Percentiles rank a stretch among this genome's conserved stretches.
phyloP scores from a whole-genome alignment of 2,329 filamentous ascomycete species.

The Fusarium duplospermum region DNA sequence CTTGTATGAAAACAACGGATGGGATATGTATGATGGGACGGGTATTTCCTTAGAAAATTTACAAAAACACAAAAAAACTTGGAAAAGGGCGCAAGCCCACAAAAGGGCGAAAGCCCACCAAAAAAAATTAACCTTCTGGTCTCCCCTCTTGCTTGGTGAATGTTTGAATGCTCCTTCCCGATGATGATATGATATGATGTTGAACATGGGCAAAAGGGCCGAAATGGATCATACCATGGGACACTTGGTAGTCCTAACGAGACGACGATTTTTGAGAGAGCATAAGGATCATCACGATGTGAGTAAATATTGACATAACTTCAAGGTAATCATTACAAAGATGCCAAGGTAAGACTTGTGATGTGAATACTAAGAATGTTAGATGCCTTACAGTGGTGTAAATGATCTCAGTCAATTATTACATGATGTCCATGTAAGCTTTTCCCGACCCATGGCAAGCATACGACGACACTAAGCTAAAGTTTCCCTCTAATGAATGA shows the following conservation, averaged over 20 bases:
- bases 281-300: not conserved
- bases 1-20: not conserved
- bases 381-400: not conserved
- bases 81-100: constrained; percentile 26
- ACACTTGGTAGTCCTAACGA: not conserved
- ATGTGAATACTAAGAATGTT: not conserved
- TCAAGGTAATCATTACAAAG: not conserved
- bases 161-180: not conserved
- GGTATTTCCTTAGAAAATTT: not conserved
- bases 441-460: not conserved
- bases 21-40: not conserved
- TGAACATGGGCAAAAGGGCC: not conserved
- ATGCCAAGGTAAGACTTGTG: not conserved
- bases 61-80: constrained; percentile 27
- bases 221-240: not conserved
- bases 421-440: not conserved
- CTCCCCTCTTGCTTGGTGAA: not conserved
- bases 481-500: not conserved
- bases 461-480: not conserved
- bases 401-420: not conserved
- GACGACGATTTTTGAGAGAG: not conserved
- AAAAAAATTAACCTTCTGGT: constrained; percentile 4
- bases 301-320: not conserved
- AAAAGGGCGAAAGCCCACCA: constrained; percentile 20
- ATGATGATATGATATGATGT: not conserved